Base-by-base conservation (phyloP, 2,329 filamentous ascomycete species). In the Harringtonia lauricola region DNA sequence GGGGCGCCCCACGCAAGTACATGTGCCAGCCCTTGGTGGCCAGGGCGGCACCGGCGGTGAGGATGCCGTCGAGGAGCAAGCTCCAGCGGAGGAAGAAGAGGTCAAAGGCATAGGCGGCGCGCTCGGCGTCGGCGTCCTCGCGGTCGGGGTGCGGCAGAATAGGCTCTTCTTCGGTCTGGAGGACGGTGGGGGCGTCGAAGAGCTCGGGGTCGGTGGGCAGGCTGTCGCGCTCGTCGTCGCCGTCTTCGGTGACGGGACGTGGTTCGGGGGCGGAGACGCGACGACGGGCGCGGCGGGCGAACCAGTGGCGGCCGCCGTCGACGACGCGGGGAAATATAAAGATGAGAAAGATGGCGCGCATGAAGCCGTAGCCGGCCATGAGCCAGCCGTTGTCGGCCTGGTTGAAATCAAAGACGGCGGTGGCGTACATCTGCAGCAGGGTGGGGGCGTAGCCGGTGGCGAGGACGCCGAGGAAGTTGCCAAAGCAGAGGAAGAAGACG, bases 381-480 rank as follows among this genome's bases (percentile, higher is more conserved):
- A 78, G 64, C 57, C 64, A 71, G 7, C 72, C 73, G 44, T 78
- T 78, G 42, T 75, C 65, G 1, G 60, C 65, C n/a, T 74, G 74
- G 38, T 62, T 62, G 45, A 78, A 79, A 46, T 65, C 61, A 48
- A 77, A 78, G 0, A 62, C 63, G 1, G 72, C 67, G 0, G 74
- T 76, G 3, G 72, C 71, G 44, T 76, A 78, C 64, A 78, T 68
- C 48, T 78, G 74, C 28, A 78, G 67, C 0, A 86, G 61, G 0
- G 75, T 65, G 0, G 78, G 75, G 0, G 81, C 79, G 44, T 83
- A 86, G 2, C 78, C 79, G 0, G 81, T 84, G 0, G 81, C 80
- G 2, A 84, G 66, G 55, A 85, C 79, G 0, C 76, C 80, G 0
- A 82, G 59, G 46, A 83, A 86, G 2, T 83, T 78, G 2, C 81